phyloP scores from a whole-genome alignment of 2,329 filamentous ascomycete species.

The Sarocladiaceae sp. region DNA sequence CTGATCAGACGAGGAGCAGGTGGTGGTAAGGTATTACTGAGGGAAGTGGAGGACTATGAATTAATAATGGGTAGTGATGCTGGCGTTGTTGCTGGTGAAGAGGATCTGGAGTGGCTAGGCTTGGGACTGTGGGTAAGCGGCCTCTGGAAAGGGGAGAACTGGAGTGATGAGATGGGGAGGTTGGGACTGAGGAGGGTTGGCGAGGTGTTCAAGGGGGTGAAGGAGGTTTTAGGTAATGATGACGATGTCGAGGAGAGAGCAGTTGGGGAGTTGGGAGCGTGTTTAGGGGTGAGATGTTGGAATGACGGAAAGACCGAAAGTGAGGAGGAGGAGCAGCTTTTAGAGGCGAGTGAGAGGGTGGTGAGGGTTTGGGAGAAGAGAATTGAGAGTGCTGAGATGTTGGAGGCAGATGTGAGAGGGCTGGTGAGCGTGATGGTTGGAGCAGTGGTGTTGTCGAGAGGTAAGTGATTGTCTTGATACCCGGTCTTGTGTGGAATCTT shows the following conservation, averaged over 20 bases:
- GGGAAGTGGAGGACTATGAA: slow-evolving; percentile 50
- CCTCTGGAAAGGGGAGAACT: slow-evolving; percentile 43
- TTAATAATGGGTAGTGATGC: slow-evolving; percentile 39
- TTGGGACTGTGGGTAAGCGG: slow-evolving; percentile 57
- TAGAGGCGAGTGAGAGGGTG: slow-evolving; percentile 16
- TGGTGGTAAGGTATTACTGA: slow-evolving; percentile 27
- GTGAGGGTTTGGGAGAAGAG: slow-evolving; percentile 29
- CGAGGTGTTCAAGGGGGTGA: slow-evolving; percentile 16
- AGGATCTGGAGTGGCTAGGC: slow-evolving; percentile 43
- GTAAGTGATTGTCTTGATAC: not conserved
- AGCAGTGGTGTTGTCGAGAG: not conserved
- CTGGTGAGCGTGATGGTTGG: not conserved
- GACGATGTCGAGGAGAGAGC: slow-evolving; percentile 28
- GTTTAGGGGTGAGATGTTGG: slow-evolving; percentile 40
- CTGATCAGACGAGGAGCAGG: slow-evolving; percentile 24
- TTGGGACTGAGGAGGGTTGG: slow-evolving; percentile 23
- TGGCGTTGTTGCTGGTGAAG: slow-evolving; percentile 41
- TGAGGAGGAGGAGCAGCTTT: slow-evolving; percentile 14
- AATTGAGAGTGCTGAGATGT: not conserved
- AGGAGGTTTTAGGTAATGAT: slow-evolving; percentile 17
- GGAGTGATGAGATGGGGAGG: slow-evolving; percentile 36
- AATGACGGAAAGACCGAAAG: slow-evolving; percentile 29
- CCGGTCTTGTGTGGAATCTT: not conserved
- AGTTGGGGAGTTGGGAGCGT: slow-evolving; percentile 52
- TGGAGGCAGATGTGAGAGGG: not conserved